Percentiles rank a stretch among this genome's conserved stretches.
These are phyloP conservation scores for Wolfiporia cocos DNA, from an alignment of 1,284 basidiomycete species.

Conservation along the genomic window DNA sequence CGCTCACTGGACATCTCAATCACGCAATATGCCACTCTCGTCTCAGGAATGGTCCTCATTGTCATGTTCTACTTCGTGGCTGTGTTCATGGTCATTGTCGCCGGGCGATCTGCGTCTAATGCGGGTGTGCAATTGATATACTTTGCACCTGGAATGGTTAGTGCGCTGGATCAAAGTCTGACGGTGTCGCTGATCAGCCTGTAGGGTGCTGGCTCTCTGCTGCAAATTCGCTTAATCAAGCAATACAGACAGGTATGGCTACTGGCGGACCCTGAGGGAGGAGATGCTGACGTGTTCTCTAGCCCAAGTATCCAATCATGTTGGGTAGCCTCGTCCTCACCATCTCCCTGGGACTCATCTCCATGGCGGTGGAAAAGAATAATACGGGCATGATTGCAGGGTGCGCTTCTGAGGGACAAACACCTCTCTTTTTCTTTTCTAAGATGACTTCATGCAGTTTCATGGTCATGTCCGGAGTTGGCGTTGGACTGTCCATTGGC, in stretches of 20 bases:
- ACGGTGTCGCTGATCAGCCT: conserved; percentile 11
- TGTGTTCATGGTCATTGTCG: conserved; percentile 39
- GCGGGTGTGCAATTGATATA: conserved; percentile 40
- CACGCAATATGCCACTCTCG: conserved; percentile 29
- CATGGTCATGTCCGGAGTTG: conserved; percentile 38
- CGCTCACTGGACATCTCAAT: conserved; percentile 31
- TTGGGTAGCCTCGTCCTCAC: conserved; percentile 31
- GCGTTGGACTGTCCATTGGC: conserved; percentile 35
- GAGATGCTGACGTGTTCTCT: neutral
- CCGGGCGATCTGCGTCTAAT: conserved; percentile 26
- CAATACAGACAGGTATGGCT: conserved; percentile 11
- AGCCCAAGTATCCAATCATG: conserved; percentile 39
- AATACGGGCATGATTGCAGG: conserved; percentile 31
- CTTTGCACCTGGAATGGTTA: conserved; percentile 41
- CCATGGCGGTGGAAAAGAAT: conserved; percentile 34
- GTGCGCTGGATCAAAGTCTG: conserved; percentile 8
- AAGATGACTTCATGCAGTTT: conserved; percentile 31
- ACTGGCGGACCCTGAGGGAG: too few relatives aligned
- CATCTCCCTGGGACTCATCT: conserved; percentile 35
- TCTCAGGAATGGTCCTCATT: conserved; percentile 40
- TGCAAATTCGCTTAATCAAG: conserved; percentile 26
- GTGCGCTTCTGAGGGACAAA: too few relatives aligned
- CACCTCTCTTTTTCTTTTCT: too few relatives aligned
- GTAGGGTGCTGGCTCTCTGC: conserved; percentile 27
- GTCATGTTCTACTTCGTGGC: conserved; percentile 47